Percentiles rank a stretch among this genome's conserved stretches.
Conservation (phyloP, 768 basidiomycete genomes). For the Sporobolomyces roseus region DNA sequence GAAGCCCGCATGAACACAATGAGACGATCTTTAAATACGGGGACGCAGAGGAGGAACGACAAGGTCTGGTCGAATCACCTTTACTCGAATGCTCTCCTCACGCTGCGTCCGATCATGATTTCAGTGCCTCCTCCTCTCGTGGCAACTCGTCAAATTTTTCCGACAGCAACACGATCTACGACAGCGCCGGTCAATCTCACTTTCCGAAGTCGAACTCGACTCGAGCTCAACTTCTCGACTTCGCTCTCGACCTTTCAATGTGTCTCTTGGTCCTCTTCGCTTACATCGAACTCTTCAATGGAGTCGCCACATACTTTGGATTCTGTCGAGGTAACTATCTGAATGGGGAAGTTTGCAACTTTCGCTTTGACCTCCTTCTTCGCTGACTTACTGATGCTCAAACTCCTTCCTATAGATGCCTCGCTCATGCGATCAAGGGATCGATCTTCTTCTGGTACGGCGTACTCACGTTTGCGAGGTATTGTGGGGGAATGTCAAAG, state of each 20-base stretch:
- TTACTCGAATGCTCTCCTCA: background rate
- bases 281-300: constrained; percentile 63
- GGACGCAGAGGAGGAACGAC: background rate
- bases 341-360: constrained; percentile 60
- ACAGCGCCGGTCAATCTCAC: constrained; percentile 26
- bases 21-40: too few species aligned
- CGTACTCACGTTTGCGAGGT: constrained; percentile 83
- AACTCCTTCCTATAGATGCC: constrained; percentile 58
- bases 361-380: too few species aligned
- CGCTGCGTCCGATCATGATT: background rate
- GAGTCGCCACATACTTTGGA: constrained; percentile 77
- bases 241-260: constrained; percentile 52
- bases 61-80: constrained; percentile 1
- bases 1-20: background rate
- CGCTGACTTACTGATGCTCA: background rate
- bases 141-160: constrained; percentile 22
- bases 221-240: constrained; percentile 2
- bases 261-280: constrained; percentile 67
- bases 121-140: background rate
- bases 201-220: background rate
- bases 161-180: constrained; percentile 34
- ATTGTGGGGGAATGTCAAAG: constrained; percentile 78
- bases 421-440: constrained; percentile 79
- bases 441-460: constrained; percentile 92
- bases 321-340: constrained; percentile 73